Evolutionary conservation across 192 early-diverging fungal genomes (phyloP), one percentile per base, ranked within the genome.

Genomic region (Gaertneriomyces sp.): DNA sequence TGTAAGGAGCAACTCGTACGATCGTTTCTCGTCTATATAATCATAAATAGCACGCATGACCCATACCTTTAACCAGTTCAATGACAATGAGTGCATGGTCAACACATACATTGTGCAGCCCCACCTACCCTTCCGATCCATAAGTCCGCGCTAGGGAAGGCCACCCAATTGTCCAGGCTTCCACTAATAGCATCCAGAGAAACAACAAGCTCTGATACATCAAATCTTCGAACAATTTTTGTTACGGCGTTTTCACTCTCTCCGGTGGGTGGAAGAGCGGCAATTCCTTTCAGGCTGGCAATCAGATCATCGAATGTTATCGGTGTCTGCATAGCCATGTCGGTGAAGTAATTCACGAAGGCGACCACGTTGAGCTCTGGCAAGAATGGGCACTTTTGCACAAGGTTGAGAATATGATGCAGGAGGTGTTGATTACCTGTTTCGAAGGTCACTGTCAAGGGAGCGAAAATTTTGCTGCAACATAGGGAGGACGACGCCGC

Each of bases 351-450:
- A 8, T 72, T 53, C 16, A 76, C 69, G 40, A 77, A 58, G 7
- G 40, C 50, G 25, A 68, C 69, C 14, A 68, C 51, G 39, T 78
- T 62, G 3, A 78, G 20, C 20, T 78, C 76, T 33, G 70, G 53
- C 52, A 72, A 42, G 66, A 69, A 78, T 10, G 74, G 76, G 50
- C 76, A 78, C 44, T 76, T 76, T 63, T 78, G 76, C 14, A 78
- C 39, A 33, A 78, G 66, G 12, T 44, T 55, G 17, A 78, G 14
- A 4, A 76, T 57, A 2, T 68, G 64, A 5, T 67, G 47, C 14
- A 12, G 47, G 16, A 17, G 47, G 12, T n/a, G 16, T 49, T 17
- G 47, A 49, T 12, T 2, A 49, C 47, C 16, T n/a, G 12, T 12
- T 49, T 17, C 25, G 25, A 33, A 33, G 25, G 2, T 33, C 54